Evolutionary conservation across 2,329 filamentous ascomycete genomes (phyloP).

Genomic region (Pseudohalonectria lignicola): DNA sequence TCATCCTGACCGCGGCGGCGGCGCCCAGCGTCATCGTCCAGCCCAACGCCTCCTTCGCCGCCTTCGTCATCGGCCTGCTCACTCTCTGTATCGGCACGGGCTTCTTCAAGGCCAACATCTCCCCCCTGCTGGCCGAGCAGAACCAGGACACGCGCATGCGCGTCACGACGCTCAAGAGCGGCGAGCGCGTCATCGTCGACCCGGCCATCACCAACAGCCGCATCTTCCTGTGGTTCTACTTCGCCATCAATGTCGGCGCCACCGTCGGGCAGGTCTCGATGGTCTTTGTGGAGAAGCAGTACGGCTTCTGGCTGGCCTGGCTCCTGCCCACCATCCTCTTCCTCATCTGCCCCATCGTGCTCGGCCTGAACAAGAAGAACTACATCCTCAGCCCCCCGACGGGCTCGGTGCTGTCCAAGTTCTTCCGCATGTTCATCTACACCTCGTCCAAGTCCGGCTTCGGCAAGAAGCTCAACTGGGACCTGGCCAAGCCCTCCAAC

Average conservation of each 20-base stretch:
- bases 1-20: constrained; percentile 54
- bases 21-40: constrained; percentile 51
- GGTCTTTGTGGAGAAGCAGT: constrained; percentile 63
- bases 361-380: constrained; percentile 44
- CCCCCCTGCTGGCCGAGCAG: constrained; percentile 61
- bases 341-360: constrained; percentile 48
- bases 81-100: constrained; percentile 54
- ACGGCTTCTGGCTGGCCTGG: constrained; percentile 65
- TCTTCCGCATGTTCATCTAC: constrained; percentile 46
- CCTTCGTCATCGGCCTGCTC: constrained; percentile 56
- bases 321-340: constrained; percentile 58
- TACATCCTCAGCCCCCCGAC: constrained; percentile 50
- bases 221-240: constrained; percentile 54
- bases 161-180: constrained; percentile 40
- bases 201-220: constrained; percentile 57
- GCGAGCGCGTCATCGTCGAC: constrained; percentile 61
- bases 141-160: constrained; percentile 47
- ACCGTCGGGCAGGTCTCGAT: constrained; percentile 52
- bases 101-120: constrained; percentile 74
- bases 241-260: constrained; percentile 62
- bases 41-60: constrained; percentile 45
- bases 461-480: constrained; percentile 49
- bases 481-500: constrained; percentile 42
- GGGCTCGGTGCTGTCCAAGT: constrained; percentile 58
- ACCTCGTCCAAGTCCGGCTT: constrained; percentile 53